Percentiles rank a stretch among this genome's conserved stretches.
Evolutionary conservation across 1,139 yeast species (phyloP).

Genomic region (Yamadazyma atmosphaerica): DNA sequence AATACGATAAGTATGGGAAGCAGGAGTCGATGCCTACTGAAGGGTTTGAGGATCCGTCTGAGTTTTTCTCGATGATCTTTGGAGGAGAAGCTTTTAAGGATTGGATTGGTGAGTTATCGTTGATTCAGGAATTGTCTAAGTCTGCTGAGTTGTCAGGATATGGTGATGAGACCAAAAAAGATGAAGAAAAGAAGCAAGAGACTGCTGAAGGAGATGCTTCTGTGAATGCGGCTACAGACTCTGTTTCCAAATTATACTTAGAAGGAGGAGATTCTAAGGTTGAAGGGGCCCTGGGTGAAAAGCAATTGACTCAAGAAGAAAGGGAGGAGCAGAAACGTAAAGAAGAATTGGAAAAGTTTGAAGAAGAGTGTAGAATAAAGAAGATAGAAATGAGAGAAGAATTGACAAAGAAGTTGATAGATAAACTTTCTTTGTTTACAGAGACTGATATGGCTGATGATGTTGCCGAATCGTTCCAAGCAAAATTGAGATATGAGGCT

Average conservation of each 20-base stretch:
- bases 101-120: slow-evolving; percentile 74
- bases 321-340: slow-evolving; percentile 49
- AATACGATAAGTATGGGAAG: slow-evolving; percentile 76
- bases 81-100: slow-evolving; percentile 87
- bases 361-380: slow-evolving; percentile 71
- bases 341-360: slow-evolving; percentile 72
- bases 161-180: slow-evolving; percentile 18
- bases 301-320: slow-evolving; percentile 28
- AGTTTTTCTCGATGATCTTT: slow-evolving; percentile 68
- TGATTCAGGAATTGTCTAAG: slow-evolving; percentile 59
- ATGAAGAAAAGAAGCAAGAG: slow-evolving; percentile 6
- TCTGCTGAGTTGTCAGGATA: slow-evolving; percentile 53
- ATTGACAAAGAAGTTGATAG: slow-evolving; percentile 62
- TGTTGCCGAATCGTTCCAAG: slow-evolving; percentile 66
- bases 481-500: slow-evolving; percentile 78
- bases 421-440: slow-evolving; percentile 72
- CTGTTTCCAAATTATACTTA: slow-evolving; percentile 9
- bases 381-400: slow-evolving; percentile 72
- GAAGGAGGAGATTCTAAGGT: slow-evolving; percentile 10
- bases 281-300: not conserved
- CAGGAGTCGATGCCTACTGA: slow-evolving; percentile 79
- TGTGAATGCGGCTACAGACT: slow-evolving; percentile 1
- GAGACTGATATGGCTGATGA: slow-evolving; percentile 77
- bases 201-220: slow-evolving; percentile 2
- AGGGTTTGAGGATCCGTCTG: slow-evolving; percentile 89